phyloP scores from a whole-genome alignment of 495 filamentous ascomycete genomes.

The Lasiosphaeria hispida region DNA sequence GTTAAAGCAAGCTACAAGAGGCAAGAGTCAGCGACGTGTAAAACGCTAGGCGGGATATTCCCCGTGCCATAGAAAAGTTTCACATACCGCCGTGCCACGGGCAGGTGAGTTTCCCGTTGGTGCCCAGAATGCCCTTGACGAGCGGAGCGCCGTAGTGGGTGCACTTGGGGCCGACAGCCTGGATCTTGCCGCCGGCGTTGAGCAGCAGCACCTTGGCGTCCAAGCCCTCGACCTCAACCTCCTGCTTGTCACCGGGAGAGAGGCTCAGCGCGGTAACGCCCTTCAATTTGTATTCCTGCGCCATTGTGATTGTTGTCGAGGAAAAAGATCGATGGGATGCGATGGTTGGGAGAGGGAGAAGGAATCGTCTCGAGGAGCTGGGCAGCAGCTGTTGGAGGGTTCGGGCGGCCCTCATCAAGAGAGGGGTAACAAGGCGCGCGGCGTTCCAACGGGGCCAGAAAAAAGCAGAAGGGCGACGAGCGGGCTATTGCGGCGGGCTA shows the following conservation, averaged over 20 bases:
- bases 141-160: conserved; percentile 92
- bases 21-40: conserved; percentile 15
- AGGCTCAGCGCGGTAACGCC: conserved; percentile 69
- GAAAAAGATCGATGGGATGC: not conserved
- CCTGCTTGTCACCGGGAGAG: conserved; percentile 75
- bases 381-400: not conserved
- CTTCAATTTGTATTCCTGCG: conserved; percentile 83
- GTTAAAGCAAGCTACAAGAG: conserved; percentile 77
- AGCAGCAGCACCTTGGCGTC: conserved; percentile 82
- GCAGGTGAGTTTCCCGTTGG: conserved; percentile 81
- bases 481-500: not conserved
- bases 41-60: not conserved
- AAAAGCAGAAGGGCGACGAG: not conserved
- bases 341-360: not conserved
- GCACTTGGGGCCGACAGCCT: conserved; percentile 82
- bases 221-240: conserved; percentile 87
- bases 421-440: too few species aligned
- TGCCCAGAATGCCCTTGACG: conserved; percentile 75
- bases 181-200: conserved; percentile 68
- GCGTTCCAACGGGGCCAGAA: too few species aligned
- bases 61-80: not conserved
- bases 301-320: conserved; percentile 29
- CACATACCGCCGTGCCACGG: conserved; percentile 88
- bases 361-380: not conserved
- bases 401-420: not conserved